Conservation (phyloP, 2,329 filamentous ascomycete species). For the Colletotrichum higginsianum region DNA sequence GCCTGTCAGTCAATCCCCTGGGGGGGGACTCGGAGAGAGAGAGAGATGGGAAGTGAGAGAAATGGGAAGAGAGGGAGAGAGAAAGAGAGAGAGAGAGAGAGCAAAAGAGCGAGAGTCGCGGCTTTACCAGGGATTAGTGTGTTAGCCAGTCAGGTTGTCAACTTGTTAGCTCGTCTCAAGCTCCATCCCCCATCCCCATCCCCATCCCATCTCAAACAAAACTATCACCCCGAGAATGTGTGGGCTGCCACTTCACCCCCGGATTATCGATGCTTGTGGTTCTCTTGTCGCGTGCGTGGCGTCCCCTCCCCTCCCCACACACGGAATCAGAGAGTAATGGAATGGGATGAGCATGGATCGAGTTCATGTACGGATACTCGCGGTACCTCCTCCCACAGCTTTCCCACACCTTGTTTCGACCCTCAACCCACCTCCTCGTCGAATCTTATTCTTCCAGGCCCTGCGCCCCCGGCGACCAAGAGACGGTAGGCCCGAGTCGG, state of each 20-base stretch:
- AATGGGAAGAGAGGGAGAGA: not conserved
- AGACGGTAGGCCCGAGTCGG: slow-evolving; percentile 35
- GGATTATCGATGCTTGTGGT: slow-evolving; percentile 26
- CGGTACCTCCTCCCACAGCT: not conserved
- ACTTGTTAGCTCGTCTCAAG: not conserved
- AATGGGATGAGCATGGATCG: slow-evolving; percentile 7
- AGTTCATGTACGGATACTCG: slow-evolving; percentile 17
- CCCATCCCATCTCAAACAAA: not conserved
- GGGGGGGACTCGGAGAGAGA: not conserved
- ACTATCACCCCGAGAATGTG: not conserved
- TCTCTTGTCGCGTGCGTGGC: slow-evolving; percentile 31
- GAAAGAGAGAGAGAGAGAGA: not conserved
- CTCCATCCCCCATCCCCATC: not conserved
- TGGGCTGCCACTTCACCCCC: slow-evolving; percentile 15
- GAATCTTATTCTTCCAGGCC: slow-evolving; percentile 12
- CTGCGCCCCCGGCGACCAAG: slow-evolving; percentile 33
- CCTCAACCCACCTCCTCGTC: not conserved
- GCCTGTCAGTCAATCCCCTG: not conserved
- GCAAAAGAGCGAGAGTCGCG: not conserved
- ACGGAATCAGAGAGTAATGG: slow-evolving; percentile 7
- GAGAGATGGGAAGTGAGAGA: not conserved
- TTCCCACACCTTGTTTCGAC: slow-evolving; percentile 24
- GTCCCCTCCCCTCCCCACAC: slow-evolving; percentile 11
- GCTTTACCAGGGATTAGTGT: not conserved
- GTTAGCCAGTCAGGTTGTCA: not conserved